Percentiles rank a stretch among this genome's conserved stretches.
phyloP scores from a whole-genome alignment of 2,329 filamentous ascomycete genomes.

The Waltergamsia citrina region DNA sequence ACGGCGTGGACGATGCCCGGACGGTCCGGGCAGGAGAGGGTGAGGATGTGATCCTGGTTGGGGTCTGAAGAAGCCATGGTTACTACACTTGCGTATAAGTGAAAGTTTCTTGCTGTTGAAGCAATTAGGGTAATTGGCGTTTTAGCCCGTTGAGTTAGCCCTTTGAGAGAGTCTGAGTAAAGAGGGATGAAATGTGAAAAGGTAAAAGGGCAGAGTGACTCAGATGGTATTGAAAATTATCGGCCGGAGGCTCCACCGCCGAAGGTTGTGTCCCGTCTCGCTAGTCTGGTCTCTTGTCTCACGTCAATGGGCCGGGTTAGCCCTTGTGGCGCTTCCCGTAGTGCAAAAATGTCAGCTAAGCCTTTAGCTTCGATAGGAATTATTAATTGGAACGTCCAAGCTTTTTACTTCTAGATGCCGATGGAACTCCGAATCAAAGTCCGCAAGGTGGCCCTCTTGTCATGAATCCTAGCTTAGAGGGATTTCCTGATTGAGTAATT shows the following conservation, averaged over 20 bases:
- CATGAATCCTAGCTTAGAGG: no score
- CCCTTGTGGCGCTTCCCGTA: no score
- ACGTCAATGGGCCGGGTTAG: neutral
- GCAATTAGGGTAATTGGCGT: neutral
- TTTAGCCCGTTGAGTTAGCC: neutral
- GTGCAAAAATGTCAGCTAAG: no score
- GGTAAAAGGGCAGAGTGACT: neutral
- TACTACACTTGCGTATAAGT: neutral
- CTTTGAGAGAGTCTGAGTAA: neutral
- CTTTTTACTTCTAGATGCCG: no score
- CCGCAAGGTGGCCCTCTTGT: no score
- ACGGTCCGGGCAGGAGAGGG: slow-evolving; percentile 76
- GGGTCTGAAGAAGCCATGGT: slow-evolving; percentile 2
- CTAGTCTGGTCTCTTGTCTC: no score
- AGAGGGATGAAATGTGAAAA: neutral
- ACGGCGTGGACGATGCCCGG: slow-evolving; percentile 79
- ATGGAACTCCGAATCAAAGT: no score
- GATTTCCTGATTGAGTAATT: no score
- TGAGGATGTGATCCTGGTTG: slow-evolving; percentile 65
- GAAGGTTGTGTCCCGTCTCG: no score
- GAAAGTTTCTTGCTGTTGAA: slow-evolving; percentile 3
- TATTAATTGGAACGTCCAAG: no score
- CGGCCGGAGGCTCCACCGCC: slow-evolving; percentile 4
- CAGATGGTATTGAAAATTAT: neutral
- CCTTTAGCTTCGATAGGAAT: no score